Percentiles rank a stretch among this genome's conserved stretches.
Evolutionary conservation across 2,329 filamentous ascomycete genomes (phyloP).

Genomic region (Colletotrichum salicis): DNA sequence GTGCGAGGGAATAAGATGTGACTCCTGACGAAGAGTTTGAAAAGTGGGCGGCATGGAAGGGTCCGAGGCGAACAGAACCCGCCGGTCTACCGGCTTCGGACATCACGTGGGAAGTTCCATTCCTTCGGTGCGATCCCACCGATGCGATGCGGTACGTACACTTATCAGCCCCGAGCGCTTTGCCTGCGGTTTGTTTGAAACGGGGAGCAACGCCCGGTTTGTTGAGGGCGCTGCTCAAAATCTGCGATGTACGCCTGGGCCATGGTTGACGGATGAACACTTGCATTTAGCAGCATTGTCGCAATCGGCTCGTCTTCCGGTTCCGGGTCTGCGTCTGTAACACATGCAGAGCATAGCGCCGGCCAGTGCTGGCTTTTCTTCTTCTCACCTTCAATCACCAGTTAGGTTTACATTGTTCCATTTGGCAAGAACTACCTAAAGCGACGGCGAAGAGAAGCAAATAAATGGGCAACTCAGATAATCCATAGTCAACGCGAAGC

Average conservation of each 20-base stretch:
- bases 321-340: not conserved
- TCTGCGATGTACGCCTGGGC: not conserved
- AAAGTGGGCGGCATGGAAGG: not conserved
- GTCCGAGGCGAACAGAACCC: not conserved
- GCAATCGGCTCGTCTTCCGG: not conserved
- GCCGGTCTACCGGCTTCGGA: not conserved
- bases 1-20: not conserved
- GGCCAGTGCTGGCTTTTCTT: not conserved
- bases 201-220: not conserved
- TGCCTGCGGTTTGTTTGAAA: conserved; percentile 14
- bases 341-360: not conserved
- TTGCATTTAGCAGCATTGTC: not conserved
- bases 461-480: too few relatives aligned
- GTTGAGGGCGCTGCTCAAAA: not conserved
- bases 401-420: too few relatives aligned
- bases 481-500: too few relatives aligned
- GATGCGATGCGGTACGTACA: not conserved
- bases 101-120: not conserved
- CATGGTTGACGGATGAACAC: conserved; percentile 3
- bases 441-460: too few relatives aligned
- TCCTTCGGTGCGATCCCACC: not conserved
- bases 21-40: not conserved
- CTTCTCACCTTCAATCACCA: too few relatives aligned
- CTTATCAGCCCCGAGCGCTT: not conserved
- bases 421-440: too few relatives aligned